phyloP scores from a whole-genome alignment of 2,329 filamentous ascomycete species.

The Aspergillus candidus region DNA sequence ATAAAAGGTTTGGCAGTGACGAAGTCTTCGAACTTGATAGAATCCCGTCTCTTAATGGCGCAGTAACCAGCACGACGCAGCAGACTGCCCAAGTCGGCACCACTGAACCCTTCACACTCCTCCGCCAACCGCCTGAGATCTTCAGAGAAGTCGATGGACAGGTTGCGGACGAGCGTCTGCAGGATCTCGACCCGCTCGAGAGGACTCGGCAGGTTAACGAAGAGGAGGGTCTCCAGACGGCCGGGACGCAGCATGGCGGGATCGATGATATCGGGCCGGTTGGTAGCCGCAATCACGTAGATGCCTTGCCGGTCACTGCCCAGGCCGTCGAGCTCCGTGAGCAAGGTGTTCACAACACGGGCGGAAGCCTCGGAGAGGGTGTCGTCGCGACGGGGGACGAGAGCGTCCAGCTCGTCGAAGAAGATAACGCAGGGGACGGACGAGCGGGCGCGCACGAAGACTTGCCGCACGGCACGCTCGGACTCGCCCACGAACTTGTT shows the following conservation, averaged over 20 bases:
- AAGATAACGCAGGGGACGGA: slow-evolving; percentile 92
- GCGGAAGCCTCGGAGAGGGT: slow-evolving; percentile 73
- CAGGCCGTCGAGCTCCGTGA: slow-evolving; percentile 89
- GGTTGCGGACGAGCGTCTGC: slow-evolving; percentile 53
- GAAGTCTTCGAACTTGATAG: slow-evolving; percentile 43
- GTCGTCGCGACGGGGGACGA: slow-evolving; percentile 78
- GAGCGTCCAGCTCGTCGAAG: slow-evolving; percentile 93
- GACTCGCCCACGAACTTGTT: slow-evolving; percentile 98
- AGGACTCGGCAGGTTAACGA: slow-evolving; percentile 75
- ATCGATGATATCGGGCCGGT: slow-evolving; percentile 93
- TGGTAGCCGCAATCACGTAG: slow-evolving; percentile 91
- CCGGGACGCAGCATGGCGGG: slow-evolving; percentile 90
- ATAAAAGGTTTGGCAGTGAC: slow-evolving; percentile 35
- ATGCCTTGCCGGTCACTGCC: slow-evolving; percentile 69
- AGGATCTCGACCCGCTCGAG: slow-evolving; percentile 82
- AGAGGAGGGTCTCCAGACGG: slow-evolving; percentile 79
- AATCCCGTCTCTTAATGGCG: slow-evolving; percentile 46
- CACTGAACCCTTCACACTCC: slow-evolving; percentile 72
- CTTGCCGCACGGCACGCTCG: slow-evolving; percentile 83
- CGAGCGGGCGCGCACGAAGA: slow-evolving; percentile 80
- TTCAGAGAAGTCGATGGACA: slow-evolving; percentile 47
- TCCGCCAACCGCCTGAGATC: slow-evolving; percentile 60
- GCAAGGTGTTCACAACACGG: slow-evolving; percentile 87
- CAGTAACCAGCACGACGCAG: slow-evolving; percentile 54
- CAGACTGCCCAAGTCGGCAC: slow-evolving; percentile 57